phyloP scores from a whole-genome alignment of 441 rosid species.

The Euphorbia celastroides region DNA sequence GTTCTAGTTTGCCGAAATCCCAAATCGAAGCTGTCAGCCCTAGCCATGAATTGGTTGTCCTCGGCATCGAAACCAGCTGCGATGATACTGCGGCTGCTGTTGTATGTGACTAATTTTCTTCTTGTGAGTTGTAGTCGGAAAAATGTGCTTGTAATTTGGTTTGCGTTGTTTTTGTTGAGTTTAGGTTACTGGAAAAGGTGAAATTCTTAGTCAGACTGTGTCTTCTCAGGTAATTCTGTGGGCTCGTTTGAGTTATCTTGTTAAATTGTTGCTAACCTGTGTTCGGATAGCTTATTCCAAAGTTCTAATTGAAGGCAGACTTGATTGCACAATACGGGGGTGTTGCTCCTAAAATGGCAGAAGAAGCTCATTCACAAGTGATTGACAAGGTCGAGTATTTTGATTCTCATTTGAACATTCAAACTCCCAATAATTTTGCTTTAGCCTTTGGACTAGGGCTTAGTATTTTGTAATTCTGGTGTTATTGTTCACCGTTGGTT shows the following conservation, averaged over 20 bases:
- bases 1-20: slow-evolving; percentile 15
- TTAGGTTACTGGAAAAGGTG: slow-evolving; percentile 76
- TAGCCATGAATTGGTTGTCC: slow-evolving; percentile 58
- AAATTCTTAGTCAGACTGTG: slow-evolving; percentile 85
- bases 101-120: slow-evolving; percentile 30
- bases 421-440: neutral
- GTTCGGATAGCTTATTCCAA: slow-evolving; percentile 18
- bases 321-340: slow-evolving; percentile 82
- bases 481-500: neutral
- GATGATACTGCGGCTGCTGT: slow-evolving; percentile 97
- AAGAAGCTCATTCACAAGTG: slow-evolving; percentile 73
- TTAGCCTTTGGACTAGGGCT: neutral
- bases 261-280: neutral
- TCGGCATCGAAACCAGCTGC: slow-evolving; percentile 95
- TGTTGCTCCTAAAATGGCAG: slow-evolving; percentile 95
- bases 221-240: slow-evolving; percentile 70
- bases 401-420: neutral
- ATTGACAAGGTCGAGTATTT: slow-evolving; percentile 57
- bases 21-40: slow-evolving; percentile 1
- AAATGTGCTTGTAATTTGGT: neutral
- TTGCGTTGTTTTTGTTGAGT: slow-evolving; percentile 7
- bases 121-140: neutral
- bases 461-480: neutral
- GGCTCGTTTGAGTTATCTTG: neutral
- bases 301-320: slow-evolving; percentile 55